Evolutionary conservation across 192 early-diverging fungal species (phyloP).

Genomic region (Spizellomyces sp.): DNA sequence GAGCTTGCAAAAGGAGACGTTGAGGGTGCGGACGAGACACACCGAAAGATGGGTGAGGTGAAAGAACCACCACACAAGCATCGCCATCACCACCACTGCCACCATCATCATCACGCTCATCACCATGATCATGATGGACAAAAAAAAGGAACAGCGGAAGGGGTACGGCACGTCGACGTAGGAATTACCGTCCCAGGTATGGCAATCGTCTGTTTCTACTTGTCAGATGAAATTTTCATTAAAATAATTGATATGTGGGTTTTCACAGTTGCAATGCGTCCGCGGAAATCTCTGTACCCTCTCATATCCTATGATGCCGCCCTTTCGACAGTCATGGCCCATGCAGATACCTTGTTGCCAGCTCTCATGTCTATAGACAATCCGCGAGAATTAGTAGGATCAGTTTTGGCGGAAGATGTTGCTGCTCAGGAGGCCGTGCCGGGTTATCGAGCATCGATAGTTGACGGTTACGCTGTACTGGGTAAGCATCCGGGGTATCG

Average conservation of each 20-base stretch:
- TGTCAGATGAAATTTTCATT: no score
- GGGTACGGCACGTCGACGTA: no score
- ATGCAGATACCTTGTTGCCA: conserved; percentile 34
- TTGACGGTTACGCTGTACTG: conserved; percentile 94
- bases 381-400: conserved; percentile 55
- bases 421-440: conserved; percentile 75
- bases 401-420: conserved; percentile 77
- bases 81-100: not conserved
- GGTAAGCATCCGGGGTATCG: conserved; percentile 43
- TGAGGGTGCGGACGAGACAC: conserved; percentile 54
- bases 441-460: conserved; percentile 80
- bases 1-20: conserved; percentile 63
- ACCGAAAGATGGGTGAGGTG: conserved; percentile 48
- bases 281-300: conserved; percentile 81
- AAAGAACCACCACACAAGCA: conserved; percentile 3
- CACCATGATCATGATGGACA: conserved; percentile 38
- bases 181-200: not conserved
- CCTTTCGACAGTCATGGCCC: conserved; percentile 50
- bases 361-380: conserved; percentile 40
- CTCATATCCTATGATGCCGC: conserved; percentile 76
- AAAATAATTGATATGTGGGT: no score
- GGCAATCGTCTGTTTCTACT: not conserved
- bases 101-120: conserved; percentile 20
- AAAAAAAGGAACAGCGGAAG: not conserved
- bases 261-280: conserved; percentile 58